phyloP scores from a whole-genome alignment of 2,329 filamentous ascomycete genomes.

The Pezicula neosporulosa region DNA sequence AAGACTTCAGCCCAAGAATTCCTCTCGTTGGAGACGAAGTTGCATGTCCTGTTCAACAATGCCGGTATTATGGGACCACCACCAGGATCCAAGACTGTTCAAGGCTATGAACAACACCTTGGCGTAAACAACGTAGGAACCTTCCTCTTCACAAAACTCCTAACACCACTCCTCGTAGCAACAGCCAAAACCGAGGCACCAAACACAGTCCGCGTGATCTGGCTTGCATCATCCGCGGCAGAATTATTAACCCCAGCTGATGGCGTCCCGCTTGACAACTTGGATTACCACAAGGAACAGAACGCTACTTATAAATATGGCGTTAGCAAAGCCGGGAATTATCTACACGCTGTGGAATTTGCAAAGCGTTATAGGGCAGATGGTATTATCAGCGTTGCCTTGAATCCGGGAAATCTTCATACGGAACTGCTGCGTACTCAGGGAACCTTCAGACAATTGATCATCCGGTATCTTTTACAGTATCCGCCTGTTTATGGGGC shows the following conservation, averaged over 20 bases:
- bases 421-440: conserved; percentile 5
- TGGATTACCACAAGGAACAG: conserved; percentile 9
- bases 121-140: conserved; percentile 13
- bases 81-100: conserved; percentile 1
- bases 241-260: conserved; percentile 3
- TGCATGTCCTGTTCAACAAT: conserved; percentile 38
- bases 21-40: conserved; percentile 26
- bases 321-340: conserved; percentile 13
- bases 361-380: conserved; percentile 9
- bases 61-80: conserved; percentile 29
- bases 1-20: conserved; percentile 31
- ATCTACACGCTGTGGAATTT: conserved; percentile 8
- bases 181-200: neutral
- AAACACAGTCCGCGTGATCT: conserved; percentile 10
- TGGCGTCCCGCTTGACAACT: conserved; percentile 5
- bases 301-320: conserved; percentile 4
- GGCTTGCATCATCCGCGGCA: conserved; percentile 4
- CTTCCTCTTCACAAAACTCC: conserved; percentile 18
- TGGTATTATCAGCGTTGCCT: conserved; percentile 11
- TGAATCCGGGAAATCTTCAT: conserved; percentile 16
- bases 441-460: neutral
- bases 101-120: conserved; percentile 11
- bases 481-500: conserved; percentile 11
- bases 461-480: neutral
- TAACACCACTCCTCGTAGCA: conserved; percentile 36